phyloP scores from a whole-genome alignment of 805 yeast species.

The Starmerella davenportii region DNA sequence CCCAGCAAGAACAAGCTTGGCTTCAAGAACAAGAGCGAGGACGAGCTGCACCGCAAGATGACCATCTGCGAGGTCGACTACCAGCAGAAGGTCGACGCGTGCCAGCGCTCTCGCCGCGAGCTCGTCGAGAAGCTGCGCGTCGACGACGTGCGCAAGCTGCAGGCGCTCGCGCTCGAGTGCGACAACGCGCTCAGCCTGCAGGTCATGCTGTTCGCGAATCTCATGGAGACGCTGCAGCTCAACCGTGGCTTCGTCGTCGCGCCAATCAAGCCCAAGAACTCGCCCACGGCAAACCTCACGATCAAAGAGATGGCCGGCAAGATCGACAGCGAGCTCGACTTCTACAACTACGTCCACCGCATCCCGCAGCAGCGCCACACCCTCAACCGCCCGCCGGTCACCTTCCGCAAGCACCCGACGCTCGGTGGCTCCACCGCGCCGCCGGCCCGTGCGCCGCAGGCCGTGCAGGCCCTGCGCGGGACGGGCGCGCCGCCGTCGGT shows the following conservation, averaged over 20 bases:
- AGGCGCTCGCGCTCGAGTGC: slow-evolving; percentile 62
- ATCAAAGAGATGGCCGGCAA: slow-evolving; percentile 61
- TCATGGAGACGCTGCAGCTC: slow-evolving; percentile 65
- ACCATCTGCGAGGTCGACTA: slow-evolving; percentile 76
- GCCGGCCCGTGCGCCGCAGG: background rate
- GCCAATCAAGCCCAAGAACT: slow-evolving; percentile 40
- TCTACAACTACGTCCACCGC: slow-evolving; percentile 44
- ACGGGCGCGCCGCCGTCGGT: background rate
- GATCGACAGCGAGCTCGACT: slow-evolving; percentile 67
- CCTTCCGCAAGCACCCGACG: slow-evolving; percentile 22
- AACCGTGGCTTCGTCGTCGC: slow-evolving; percentile 69
- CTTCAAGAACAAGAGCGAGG: slow-evolving; percentile 79
- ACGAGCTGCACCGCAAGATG: slow-evolving; percentile 64
- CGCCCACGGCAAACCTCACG: slow-evolving; percentile 32
- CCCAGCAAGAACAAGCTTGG: slow-evolving; percentile 69
- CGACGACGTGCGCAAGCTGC: slow-evolving; percentile 47
- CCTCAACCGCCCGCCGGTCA: slow-evolving; percentile 22
- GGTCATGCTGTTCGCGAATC: slow-evolving; percentile 72
- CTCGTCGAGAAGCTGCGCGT: slow-evolving; percentile 64
- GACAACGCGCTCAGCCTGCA: slow-evolving; percentile 83
- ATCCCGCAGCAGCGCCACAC: slow-evolving; percentile 17
- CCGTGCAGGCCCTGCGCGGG: background rate
- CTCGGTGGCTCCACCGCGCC: slow-evolving; percentile 8
- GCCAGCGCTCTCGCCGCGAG: slow-evolving; percentile 57
- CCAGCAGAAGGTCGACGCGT: slow-evolving; percentile 52